A percentile compares a stretch with the other conserved stretches of the same genome.
phyloP scores from a whole-genome alignment of 2,329 filamentous ascomycete genomes.

The Nemania serpens region DNA sequence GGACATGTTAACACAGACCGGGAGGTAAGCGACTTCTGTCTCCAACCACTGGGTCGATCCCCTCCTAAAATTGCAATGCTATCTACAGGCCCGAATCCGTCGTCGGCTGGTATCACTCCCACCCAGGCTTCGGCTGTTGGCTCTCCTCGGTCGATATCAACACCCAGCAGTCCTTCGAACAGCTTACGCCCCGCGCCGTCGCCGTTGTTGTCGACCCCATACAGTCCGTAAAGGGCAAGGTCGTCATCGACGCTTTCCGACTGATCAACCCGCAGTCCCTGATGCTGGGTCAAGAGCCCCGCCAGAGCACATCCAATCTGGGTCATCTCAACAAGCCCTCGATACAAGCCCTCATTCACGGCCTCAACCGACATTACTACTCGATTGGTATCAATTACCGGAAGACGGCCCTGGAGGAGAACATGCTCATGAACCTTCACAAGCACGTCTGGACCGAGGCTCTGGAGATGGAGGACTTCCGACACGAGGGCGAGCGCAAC shows the following conservation, averaged over 20 bases:
- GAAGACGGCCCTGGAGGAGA: slow-evolving; percentile 96
- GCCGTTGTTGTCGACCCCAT: slow-evolving; percentile 98
- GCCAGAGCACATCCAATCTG: slow-evolving; percentile 96
- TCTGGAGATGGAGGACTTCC: slow-evolving; percentile 95
- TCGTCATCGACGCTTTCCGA: slow-evolving; percentile 98
- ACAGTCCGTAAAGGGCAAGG: slow-evolving; percentile 99
- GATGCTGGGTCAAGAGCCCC: slow-evolving; percentile 96
- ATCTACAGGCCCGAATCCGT: slow-evolving; percentile 82
- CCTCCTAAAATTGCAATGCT: background rate
- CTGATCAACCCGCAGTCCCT: slow-evolving; percentile 97
- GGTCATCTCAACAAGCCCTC: slow-evolving; percentile 99
- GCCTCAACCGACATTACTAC: slow-evolving; percentile 98
- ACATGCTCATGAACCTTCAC: slow-evolving; percentile 99
- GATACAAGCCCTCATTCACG: slow-evolving; percentile 98
- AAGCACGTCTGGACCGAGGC: slow-evolving; percentile 99
- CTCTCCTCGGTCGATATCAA: slow-evolving; percentile 99
- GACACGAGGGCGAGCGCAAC: slow-evolving; percentile 80
- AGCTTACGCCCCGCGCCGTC: slow-evolving; percentile 93
- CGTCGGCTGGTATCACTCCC: slow-evolving; percentile 99
- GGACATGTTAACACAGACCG: slow-evolving; percentile 98
- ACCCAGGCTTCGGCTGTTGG: slow-evolving; percentile 99
- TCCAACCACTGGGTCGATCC: background rate
- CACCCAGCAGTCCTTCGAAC: slow-evolving; percentile 99
- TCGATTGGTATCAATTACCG: slow-evolving; percentile 98
- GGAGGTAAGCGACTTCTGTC: slow-evolving; percentile 65